Evolutionary conservation across 495 filamentous ascomycete genomes (phyloP), one percentile per base, ranked within the genome.

Genomic region (Aspergillus ellipticus): DNA sequence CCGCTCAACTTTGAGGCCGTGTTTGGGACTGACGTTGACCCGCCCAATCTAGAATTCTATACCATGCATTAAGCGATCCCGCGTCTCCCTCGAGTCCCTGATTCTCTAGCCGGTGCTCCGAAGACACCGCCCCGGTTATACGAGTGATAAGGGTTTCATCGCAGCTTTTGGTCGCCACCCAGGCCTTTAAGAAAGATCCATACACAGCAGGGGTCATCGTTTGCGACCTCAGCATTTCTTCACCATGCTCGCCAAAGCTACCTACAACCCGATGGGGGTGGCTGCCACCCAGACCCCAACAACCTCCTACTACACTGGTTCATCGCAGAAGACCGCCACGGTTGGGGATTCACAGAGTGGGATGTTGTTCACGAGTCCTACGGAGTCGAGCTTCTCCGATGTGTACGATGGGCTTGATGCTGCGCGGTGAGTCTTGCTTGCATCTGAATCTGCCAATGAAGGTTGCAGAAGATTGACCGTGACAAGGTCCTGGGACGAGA

Each of bases 311-410:
- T 76, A 80, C 72, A 61, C 79, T 66, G 59, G 66, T 66, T 54
- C 74, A 11, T 53, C 69, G 6, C 65, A 72, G 58, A 79, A 86
- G 57, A 74, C 79, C 2, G 78, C 82, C 19, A 76, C 80, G 28
- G 73, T 82, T 47, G 76, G 78, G 43, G 76, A 80, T 57, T 64
- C 73, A 10, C 76, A 86, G 42, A 83, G 83, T 64, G 85, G 87
- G n/a, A 50, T 63, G 52, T 76, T 82, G 41, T 95, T 90, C 58
- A 77, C 85, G 17, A 95, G 89, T 68, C 93, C 94, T 29, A 96
- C 94, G 20, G 90, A 96, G 66, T 96, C 90, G 16, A 93, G 97
- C 61, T 96, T 96, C 68, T 94, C 90, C n/a, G 92, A 96, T 57
- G 68, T 72, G 41, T 80, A 77, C 52, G 83, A 81, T 68, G 74